Evolutionary conservation across 2,329 filamentous ascomycete species (phyloP).

Genomic region (Zymoseptoria ardabiliae): DNA sequence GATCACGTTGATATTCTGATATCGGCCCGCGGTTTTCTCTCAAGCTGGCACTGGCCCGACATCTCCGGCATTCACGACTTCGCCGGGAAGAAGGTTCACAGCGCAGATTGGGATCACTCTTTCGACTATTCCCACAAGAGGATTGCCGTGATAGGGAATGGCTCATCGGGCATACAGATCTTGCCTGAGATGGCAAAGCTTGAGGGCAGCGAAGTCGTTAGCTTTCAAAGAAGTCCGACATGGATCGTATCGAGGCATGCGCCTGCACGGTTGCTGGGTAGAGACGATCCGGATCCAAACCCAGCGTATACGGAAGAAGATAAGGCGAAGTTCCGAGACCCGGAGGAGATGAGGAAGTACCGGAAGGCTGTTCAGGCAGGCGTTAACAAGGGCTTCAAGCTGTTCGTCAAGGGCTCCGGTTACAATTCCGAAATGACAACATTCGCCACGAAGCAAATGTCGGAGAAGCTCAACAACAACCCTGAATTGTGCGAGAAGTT

Average conservation of each 20-base stretch:
- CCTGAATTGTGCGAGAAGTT: conserved; percentile 48
- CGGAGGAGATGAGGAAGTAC: conserved; percentile 36
- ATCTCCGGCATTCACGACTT: conserved; percentile 32
- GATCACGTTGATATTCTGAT: conserved; percentile 34
- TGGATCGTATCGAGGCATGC: conserved; percentile 29
- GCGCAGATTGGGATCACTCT: conserved; percentile 26
- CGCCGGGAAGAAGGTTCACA: conserved; percentile 31
- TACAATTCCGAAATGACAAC: conserved; percentile 44
- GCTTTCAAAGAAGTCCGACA: conserved; percentile 34
- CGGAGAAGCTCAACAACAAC: conserved; percentile 44
- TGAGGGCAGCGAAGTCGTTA: conserved; percentile 24
- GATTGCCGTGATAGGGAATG: conserved; percentile 29
- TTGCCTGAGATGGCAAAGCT: conserved; percentile 31
- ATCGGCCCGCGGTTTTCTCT: conserved; percentile 19
- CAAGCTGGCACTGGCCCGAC: conserved; percentile 29
- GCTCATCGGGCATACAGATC: conserved; percentile 35
- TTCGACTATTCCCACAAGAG: conserved; percentile 27
- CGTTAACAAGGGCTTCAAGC: conserved; percentile 38
- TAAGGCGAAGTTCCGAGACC: conserved; percentile 30
- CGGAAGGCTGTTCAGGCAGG: conserved; percentile 39
- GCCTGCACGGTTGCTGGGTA: conserved; percentile 14
- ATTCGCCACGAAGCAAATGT: conserved; percentile 48
- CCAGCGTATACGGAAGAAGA: conserved; percentile 23
- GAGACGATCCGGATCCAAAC: conserved; percentile 17
- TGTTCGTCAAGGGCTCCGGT: conserved; percentile 37